Evolutionary conservation across 805 yeast genomes (phyloP).

Genomic region (Debaryomyces castellii): DNA sequence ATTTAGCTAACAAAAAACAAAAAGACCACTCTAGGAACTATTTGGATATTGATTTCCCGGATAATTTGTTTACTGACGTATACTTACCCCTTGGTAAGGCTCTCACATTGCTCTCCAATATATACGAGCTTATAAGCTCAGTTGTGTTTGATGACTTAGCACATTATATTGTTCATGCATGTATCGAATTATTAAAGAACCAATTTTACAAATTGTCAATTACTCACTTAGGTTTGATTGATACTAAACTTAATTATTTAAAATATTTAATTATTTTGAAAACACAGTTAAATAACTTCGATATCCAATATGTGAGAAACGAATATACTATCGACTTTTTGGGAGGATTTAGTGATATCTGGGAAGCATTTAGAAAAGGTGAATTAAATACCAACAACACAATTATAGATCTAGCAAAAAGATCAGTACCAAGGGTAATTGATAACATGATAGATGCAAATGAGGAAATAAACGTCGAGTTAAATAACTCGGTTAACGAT

Average conservation of each 20-base stretch:
- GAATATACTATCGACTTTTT: slow-evolving; percentile 81
- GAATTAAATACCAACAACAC: slow-evolving; percentile 46
- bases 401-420: slow-evolving; percentile 54
- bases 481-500: slow-evolving; percentile 67
- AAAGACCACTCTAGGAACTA: slow-evolving; percentile 6
- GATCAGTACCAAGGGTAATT: slow-evolving; percentile 75
- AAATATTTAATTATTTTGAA: slow-evolving; percentile 71
- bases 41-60: slow-evolving; percentile 34
- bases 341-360: slow-evolving; percentile 56
- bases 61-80: slow-evolving; percentile 43
- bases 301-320: slow-evolving; percentile 70
- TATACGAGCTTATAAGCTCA: slow-evolving; percentile 77
- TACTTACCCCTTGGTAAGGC: slow-evolving; percentile 76
- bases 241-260: slow-evolving; percentile 65
- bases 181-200: slow-evolving; percentile 59
- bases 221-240: slow-evolving; percentile 49
- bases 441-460: slow-evolving; percentile 79
- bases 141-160: slow-evolving; percentile 86
- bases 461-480: slow-evolving; percentile 67
- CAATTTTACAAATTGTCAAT: slow-evolving; percentile 49
- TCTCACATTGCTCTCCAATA: slow-evolving; percentile 66
- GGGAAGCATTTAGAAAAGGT: slow-evolving; percentile 35
- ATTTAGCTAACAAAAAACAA: slow-evolving; percentile 46
- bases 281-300: slow-evolving; percentile 69
- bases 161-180: slow-evolving; percentile 78